Evolutionary conservation across 306 rosid species (phyloP), one percentile per base, ranked within the genome.

Genomic region (Sicyos baderoa): DNA sequence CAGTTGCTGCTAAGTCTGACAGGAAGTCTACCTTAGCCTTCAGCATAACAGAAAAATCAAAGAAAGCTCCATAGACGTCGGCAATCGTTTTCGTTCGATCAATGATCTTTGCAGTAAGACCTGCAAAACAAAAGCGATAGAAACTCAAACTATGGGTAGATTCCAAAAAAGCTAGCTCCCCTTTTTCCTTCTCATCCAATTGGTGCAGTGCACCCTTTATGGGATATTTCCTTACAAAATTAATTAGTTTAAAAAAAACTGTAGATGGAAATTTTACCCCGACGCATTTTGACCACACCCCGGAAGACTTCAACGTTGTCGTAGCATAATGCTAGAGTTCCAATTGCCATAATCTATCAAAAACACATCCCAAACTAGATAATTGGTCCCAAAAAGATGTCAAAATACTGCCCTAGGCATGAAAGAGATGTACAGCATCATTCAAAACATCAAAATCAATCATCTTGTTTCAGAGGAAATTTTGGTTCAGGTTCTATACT

Each of bases 201-300:
- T 23, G 63, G 54, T 45, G 37, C 22, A 50, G 54, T 45, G 37
- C 22, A 50, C 58, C 48, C 27, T 25, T 29, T 68, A 18, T 44
- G 18, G 52, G 52, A 19, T 12, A 19, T 44, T 2, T 40, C 45
- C 40, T 18, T 11, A 40, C 69, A 40, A 13, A 18, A 16, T 35
- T 2, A 2, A 25, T 25, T 1, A 25, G 29, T 2, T 16, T n/a
- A 73, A 71, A 54, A 25, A 49, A 9, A 47, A 76, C 48, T 25
- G 67, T 49, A 65, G 53, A 70, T 50, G 94, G 91, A 53, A 74
- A 77, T 66, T 84, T 82, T 80, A 93, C 99, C 99, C 21, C 99
- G 90, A 85, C 99, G 85, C 97, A 93, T 79, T 86, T 93, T 93
- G 66, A 93, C 97, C 23, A 93, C 97, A 71, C 97, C 96, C 86